phyloP scores from a whole-genome alignment of 2,329 filamentous ascomycete species.

The Fusarium mangiferae region DNA sequence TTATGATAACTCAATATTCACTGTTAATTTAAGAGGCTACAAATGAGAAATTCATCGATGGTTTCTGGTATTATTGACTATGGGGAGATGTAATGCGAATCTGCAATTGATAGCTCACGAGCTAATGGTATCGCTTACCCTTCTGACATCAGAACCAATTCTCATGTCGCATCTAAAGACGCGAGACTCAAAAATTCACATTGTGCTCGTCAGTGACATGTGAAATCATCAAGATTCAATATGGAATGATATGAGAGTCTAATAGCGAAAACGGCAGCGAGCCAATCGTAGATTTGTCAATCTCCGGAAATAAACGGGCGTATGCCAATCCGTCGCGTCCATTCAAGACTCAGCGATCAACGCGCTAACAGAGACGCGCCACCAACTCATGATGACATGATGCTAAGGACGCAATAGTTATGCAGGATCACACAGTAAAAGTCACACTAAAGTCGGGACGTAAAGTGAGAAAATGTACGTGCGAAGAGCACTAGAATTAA shows the following conservation, averaged over 20 bases:
- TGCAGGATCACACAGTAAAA: fast-evolving
- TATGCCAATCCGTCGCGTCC: background rate
- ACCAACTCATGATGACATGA: background rate
- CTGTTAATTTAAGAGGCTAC: fast-evolving
- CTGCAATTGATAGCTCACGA: background rate
- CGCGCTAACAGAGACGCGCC: background rate
- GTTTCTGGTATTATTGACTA: fast-evolving
- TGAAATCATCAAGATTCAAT: background rate
- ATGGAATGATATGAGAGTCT: background rate
- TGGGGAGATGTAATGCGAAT: fast-evolving
- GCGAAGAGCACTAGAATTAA: background rate
- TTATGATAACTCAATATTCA: background rate
- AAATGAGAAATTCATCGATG: too few relatives aligned
- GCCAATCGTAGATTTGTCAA: background rate
- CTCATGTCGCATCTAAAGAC: fast-evolving
- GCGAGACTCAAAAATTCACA: background rate
- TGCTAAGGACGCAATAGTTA: fast-evolving
- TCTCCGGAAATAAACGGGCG: background rate
- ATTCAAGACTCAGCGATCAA: background rate
- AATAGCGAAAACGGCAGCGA: background rate
- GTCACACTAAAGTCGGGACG: fast-evolving
- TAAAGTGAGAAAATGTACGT: background rate
- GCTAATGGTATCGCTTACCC: background rate
- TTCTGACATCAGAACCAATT: background rate
- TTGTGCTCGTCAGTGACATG: fast-evolving